Evolutionary conservation across 768 basidiomycete species (phyloP).

Genomic region (Favolaschia claudopus): DNA sequence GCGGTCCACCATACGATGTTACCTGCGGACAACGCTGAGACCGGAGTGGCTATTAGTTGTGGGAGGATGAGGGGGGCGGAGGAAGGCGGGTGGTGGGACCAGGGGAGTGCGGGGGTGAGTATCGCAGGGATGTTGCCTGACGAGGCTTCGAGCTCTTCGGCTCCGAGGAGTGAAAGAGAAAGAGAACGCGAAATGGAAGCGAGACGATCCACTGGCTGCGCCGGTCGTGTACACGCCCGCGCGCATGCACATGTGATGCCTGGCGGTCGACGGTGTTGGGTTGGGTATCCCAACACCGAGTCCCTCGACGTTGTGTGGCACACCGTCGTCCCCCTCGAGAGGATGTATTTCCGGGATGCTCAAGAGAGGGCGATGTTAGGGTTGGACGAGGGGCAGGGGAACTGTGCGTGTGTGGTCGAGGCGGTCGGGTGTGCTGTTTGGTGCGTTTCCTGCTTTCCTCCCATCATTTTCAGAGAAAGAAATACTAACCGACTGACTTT

Average conservation of each 20-base stretch:
- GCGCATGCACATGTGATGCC: conserved; percentile 1
- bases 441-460: background rate
- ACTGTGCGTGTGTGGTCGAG: conserved; percentile 1
- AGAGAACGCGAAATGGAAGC: background rate
- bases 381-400: background rate
- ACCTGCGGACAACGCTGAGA: conserved; percentile 7
- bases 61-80: background rate
- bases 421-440: conserved; percentile 6
- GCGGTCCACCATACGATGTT: conserved; percentile 2
- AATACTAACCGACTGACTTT: background rate
- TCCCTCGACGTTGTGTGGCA: background rate
- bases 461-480: background rate
- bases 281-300: background rate
- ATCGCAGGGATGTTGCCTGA: too few species aligned
- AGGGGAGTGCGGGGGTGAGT: too few species aligned
- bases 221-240: background rate
- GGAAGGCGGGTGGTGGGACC: conserved; percentile 4
- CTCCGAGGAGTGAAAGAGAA: background rate
- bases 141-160: background rate
- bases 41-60: background rate
- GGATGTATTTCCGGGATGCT: conserved; percentile 1
- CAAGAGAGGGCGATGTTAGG: background rate
- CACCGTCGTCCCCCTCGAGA: conserved; percentile 2
- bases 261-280: conserved; percentile 1
- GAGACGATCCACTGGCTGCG: conserved; percentile 1